Conservation (phyloP, 768 basidiomycete genomes). For the Obba rivulosa region DNA sequence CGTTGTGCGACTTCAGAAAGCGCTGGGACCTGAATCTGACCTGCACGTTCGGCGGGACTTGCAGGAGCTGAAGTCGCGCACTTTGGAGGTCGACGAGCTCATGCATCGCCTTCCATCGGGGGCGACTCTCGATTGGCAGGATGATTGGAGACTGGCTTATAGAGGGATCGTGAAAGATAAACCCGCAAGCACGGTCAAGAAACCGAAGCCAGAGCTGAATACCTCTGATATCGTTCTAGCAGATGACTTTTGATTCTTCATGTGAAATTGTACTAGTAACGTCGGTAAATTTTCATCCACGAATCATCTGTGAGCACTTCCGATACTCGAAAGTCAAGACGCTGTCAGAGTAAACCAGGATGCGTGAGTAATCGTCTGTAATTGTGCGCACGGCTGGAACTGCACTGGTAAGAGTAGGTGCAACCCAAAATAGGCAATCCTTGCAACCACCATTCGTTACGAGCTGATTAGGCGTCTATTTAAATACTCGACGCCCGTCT, state of each 20-base stretch:
- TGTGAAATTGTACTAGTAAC: no score
- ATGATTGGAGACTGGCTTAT: conserved; percentile 13
- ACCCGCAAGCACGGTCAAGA: not conserved
- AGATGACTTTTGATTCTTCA: not conserved
- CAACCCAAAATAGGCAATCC: no score
- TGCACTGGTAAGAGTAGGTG: no score
- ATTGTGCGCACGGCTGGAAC: no score
- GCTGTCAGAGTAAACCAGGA: no score
- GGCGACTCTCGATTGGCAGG: conserved; percentile 2
- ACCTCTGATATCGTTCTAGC: not conserved
- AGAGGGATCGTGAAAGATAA: conserved; percentile 16
- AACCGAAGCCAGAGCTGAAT: conserved; percentile 7
- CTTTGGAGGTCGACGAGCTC: conserved; percentile 11
- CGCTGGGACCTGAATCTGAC: conserved; percentile 11
- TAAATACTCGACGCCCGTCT: no score
- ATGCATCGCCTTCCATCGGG: conserved; percentile 2
- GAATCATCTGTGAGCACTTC: no score
- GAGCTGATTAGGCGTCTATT: no score
- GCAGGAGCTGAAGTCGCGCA: conserved; percentile 6
- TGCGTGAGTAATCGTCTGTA: no score
- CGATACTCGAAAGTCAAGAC: no score
- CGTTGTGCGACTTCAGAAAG: conserved; percentile 8
- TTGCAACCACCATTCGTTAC: no score
- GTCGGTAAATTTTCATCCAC: no score
- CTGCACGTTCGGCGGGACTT: conserved; percentile 12